A percentile compares a stretch with the other conserved stretches of the same genome.
Conservation (phyloP, 495 filamentous ascomycete genomes). For the Bombardia bombarda region DNA sequence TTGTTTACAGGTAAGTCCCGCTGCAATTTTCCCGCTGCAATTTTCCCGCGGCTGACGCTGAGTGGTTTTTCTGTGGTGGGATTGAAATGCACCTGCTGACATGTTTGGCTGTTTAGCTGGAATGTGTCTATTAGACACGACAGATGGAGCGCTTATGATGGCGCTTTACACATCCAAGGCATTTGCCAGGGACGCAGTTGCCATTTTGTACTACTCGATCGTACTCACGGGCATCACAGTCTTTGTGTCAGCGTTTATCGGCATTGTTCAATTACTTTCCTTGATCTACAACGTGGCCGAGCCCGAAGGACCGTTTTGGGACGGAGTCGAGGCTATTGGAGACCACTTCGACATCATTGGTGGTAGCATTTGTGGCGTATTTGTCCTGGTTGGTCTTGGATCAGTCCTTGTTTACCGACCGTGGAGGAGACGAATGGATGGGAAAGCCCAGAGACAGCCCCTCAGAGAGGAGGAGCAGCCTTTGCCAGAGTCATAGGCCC, state of each 20-base stretch:
- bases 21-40: no score
- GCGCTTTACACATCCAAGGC: constrained; percentile 75
- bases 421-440: constrained; percentile 52
- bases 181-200: constrained; percentile 68
- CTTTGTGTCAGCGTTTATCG: constrained; percentile 79
- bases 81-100: constrained; percentile 6
- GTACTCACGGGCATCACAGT: constrained; percentile 81
- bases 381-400: constrained; percentile 64
- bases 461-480: neutral
- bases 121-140: constrained; percentile 87
- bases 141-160: constrained; percentile 92
- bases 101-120: constrained; percentile 55
- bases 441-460: constrained; percentile 1
- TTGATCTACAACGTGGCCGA: constrained; percentile 66
- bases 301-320: constrained; percentile 75
- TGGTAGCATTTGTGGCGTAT: constrained; percentile 73
- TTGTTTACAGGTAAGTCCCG: constrained; percentile 68
- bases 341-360: constrained; percentile 86
- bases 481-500: neutral
- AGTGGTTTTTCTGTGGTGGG: neutral
- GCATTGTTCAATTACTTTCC: constrained; percentile 73
- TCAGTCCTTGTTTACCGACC: constrained; percentile 68
- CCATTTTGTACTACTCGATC: constrained; percentile 90
- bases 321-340: constrained; percentile 64
- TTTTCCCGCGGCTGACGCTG: no score